Evolutionary conservation across 2,329 filamentous ascomycete species (phyloP).

Genomic region (Raffaelea albimanens): DNA sequence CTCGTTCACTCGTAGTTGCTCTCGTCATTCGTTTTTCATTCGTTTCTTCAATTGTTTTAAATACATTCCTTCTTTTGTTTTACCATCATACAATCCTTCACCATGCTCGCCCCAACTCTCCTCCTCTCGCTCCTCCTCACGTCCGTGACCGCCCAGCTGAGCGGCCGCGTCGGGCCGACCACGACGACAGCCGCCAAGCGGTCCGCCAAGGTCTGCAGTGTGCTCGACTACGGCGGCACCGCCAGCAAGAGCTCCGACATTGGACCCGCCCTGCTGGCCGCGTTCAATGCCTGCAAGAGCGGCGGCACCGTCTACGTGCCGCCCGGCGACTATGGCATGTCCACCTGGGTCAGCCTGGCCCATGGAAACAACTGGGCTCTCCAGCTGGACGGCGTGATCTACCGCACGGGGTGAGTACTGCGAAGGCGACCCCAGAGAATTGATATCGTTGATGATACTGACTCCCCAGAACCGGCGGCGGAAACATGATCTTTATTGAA

Average conservation of each 20-base stretch:
- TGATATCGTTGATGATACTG: background rate
- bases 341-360: conserved; percentile 13
- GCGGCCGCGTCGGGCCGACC: conserved; percentile 32
- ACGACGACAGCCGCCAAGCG: conserved; percentile 30
- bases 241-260: conserved; percentile 43
- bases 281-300: conserved; percentile 38
- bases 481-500: conserved; percentile 18
- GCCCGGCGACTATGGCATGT: conserved; percentile 13
- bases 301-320: conserved; percentile 27
- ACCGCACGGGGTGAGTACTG: conserved; percentile 12
- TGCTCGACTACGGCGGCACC: conserved; percentile 40
- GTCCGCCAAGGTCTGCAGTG: conserved; percentile 38
- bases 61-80: too few species aligned
- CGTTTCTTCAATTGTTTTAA: too few species aligned
- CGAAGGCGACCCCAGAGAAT: background rate
- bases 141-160: conserved; percentile 23
- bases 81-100: too few species aligned
- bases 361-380: conserved; percentile 10
- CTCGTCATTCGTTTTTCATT: background rate
- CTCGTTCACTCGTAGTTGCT: background rate
- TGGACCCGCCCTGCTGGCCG: conserved; percentile 34
- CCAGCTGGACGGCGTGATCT: conserved; percentile 14
- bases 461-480: conserved; percentile 5
- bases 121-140: background rate
- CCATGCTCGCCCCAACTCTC: background rate